Percentiles rank a stretch among this genome's conserved stretches.
Evolutionary conservation across 225 moss, liverwort and hornwort genomes (phyloP).

Genomic region (Ulota crispa): DNA sequence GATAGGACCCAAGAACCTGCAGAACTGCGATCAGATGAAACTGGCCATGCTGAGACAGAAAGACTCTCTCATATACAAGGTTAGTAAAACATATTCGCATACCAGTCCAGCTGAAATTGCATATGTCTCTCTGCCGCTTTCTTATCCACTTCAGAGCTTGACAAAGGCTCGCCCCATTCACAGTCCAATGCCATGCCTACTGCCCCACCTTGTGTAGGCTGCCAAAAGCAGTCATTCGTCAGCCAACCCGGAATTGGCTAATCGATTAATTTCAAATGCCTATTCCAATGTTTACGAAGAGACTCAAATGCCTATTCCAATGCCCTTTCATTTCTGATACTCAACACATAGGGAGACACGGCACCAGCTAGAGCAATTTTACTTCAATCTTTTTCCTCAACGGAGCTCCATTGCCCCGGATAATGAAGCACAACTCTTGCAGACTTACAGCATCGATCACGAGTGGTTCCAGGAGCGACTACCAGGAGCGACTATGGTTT

Average conservation of each 20-base stretch:
- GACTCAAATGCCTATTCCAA: not conserved
- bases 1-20: constrained; percentile 84
- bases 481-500: not conserved
- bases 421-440: not conserved
- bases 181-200: constrained; percentile 79
- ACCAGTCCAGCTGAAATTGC: constrained; percentile 81
- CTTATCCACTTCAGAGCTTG: constrained; percentile 59
- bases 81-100: not conserved
- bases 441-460: not conserved
- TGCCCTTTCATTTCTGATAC: not conserved
- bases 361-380: not conserved
- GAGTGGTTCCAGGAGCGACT: not conserved
- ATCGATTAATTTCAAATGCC: constrained; percentile 1
- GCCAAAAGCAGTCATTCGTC: constrained; percentile 24
- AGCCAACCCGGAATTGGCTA: not conserved
- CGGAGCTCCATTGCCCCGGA: not conserved
- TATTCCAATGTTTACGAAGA: not conserved
- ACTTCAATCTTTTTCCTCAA: not conserved
- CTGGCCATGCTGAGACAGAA: not conserved
- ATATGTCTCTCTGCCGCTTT: constrained; percentile 65
- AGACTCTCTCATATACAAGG: not conserved
- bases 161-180: constrained; percentile 80
- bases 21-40: not conserved
- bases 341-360: not conserved
- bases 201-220: constrained; percentile 68